Conservation (phyloP, 2,329 filamentous ascomycete species). For the Diplodia scrobiculata region DNA sequence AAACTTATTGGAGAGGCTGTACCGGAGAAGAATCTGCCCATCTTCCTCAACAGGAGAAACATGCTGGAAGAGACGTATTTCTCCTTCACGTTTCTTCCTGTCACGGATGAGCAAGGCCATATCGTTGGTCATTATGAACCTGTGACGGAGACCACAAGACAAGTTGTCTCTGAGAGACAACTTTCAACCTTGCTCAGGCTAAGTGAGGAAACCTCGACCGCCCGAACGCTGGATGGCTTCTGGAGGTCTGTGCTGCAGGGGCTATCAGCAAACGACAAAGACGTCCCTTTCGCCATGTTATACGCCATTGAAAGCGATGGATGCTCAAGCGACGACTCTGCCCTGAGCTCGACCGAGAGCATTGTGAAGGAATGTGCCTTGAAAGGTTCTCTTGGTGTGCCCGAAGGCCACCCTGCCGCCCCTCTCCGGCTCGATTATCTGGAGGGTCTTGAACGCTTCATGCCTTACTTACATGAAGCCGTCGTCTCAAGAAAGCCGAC, state of each 20-base stretch:
- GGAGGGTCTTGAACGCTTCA: slow-evolving; percentile 31
- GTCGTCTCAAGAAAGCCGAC: slow-evolving; percentile 38
- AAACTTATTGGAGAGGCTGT: slow-evolving; percentile 35
- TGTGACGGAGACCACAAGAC: slow-evolving; percentile 72
- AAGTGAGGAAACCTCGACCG: slow-evolving; percentile 59
- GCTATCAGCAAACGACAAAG: slow-evolving; percentile 69
- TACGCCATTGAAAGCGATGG: slow-evolving; percentile 69
- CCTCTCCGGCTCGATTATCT: slow-evolving; percentile 35
- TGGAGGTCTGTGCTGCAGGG: slow-evolving; percentile 69
- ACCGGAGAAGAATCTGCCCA: slow-evolving; percentile 65
- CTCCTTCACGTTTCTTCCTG: slow-evolving; percentile 74
- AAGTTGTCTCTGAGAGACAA: slow-evolving; percentile 52
- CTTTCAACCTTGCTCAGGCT: slow-evolving; percentile 16
- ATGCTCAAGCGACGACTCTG: slow-evolving; percentile 61
- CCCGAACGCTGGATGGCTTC: slow-evolving; percentile 68
- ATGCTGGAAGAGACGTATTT: slow-evolving; percentile 77
- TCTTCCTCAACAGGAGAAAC: slow-evolving; percentile 68
- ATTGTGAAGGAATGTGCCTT: slow-evolving; percentile 33
- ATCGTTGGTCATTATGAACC: slow-evolving; percentile 75
- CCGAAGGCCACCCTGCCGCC: slow-evolving; percentile 33
- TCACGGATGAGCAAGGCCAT: slow-evolving; percentile 68
- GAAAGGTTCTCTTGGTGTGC: slow-evolving; percentile 34
- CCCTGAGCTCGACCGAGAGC: neutral
- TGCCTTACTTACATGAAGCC: slow-evolving; percentile 39
- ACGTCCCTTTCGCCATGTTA: slow-evolving; percentile 70